These are phyloP conservation scores for Mycosphaerella sp. DNA, from an alignment of 2,329 filamentous ascomycete species.

Conservation along the genomic window DNA sequence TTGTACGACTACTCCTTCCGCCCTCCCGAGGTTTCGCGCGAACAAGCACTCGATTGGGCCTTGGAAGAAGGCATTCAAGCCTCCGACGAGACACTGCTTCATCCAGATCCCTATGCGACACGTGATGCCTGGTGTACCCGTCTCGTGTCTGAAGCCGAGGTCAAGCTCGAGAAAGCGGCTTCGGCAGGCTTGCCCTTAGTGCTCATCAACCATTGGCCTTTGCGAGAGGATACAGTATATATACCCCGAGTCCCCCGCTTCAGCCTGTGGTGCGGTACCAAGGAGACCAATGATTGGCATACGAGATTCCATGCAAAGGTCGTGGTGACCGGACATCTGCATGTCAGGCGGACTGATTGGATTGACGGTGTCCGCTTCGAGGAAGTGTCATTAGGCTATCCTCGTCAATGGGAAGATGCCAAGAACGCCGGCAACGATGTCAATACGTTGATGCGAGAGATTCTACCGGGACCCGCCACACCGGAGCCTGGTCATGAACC, in stretches of 20 bases:
- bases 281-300: constrained; percentile 44
- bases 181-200: constrained; percentile 34
- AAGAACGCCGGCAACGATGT: constrained; percentile 40
- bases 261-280: constrained; percentile 44
- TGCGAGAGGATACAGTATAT: constrained; percentile 41
- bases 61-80: constrained; percentile 41
- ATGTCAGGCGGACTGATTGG: constrained; percentile 44
- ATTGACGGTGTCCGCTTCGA: constrained; percentile 43
- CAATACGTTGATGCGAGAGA: constrained; percentile 42
- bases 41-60: constrained; percentile 44
- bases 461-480: constrained; percentile 38
- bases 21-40: constrained; percentile 44
- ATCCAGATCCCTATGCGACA: constrained; percentile 41
- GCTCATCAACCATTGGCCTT: constrained; percentile 44
- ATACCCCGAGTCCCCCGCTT: constrained; percentile 41
- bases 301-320: constrained; percentile 42
- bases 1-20: constrained; percentile 56
- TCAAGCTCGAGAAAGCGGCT: constrained; percentile 35
- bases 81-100: constrained; percentile 42
- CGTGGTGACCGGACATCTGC: constrained; percentile 43
- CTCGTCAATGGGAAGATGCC: constrained; percentile 42
- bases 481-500: constrained; percentile 29
- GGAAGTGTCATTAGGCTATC: constrained; percentile 44
- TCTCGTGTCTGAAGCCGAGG: constrained; percentile 37
- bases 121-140: constrained; percentile 43